Evolutionary conservation across 2,329 filamentous ascomycete species (phyloP).

Genomic region (Colletotrichum spinosum): DNA sequence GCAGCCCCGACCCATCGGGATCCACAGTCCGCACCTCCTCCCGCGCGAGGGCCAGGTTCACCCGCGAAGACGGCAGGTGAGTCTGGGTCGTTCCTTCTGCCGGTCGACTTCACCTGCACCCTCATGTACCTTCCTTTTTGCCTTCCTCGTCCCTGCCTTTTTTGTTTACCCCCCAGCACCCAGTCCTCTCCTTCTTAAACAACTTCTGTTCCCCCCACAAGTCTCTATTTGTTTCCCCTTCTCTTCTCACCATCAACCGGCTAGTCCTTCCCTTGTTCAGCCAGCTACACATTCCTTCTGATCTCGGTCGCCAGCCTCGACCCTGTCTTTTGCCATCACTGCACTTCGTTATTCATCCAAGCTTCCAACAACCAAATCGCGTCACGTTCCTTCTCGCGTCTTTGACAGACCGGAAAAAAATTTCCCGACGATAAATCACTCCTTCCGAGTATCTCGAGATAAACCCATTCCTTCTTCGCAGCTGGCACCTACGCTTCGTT

Average conservation of each 20-base stretch:
- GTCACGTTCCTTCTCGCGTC: conserved; percentile 58
- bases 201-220: conserved; percentile 32
- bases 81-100: conserved; percentile 27
- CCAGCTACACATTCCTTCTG: conserved; percentile 36
- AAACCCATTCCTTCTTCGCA: conserved; percentile 34
- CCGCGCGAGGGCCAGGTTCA: not conserved
- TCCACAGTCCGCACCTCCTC: conserved; percentile 25
- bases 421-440: conserved; percentile 15
- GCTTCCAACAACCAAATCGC: conserved; percentile 45
- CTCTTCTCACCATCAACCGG: conserved; percentile 35
- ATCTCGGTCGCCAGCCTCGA: conserved; percentile 40
- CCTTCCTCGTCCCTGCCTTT: conserved; percentile 20
- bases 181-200: conserved; percentile 41
- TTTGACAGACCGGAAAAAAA: conserved; percentile 60
- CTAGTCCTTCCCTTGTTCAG: conserved; percentile 33
- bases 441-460: conserved; percentile 34
- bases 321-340: conserved; percentile 11
- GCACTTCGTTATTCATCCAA: conserved; percentile 31
- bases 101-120: conserved; percentile 17
- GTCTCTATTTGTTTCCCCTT: conserved; percentile 23
- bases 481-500: conserved; percentile 19
- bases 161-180: conserved; percentile 25
- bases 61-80: conserved; percentile 16
- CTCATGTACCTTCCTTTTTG: conserved; percentile 12
- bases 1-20: conserved; percentile 26